phyloP scores from a whole-genome alignment of 202 grass and related monocot species.

The Dendrocalamus latiflorus region DNA sequence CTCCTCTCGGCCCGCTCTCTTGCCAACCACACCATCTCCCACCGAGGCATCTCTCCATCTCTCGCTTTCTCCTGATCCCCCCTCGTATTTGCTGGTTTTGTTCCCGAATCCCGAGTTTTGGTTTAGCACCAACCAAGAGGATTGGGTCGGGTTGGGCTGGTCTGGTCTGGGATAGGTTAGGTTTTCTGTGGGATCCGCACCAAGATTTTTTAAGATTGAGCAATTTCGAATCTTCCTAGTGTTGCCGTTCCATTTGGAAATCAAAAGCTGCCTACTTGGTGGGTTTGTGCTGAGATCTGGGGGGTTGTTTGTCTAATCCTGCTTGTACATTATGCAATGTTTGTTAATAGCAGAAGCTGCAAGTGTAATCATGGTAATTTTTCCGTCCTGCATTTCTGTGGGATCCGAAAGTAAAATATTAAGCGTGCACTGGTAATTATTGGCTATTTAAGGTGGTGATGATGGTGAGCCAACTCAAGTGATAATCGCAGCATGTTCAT shows the following conservation, averaged over 20 bases:
- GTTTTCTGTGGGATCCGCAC: too few species aligned
- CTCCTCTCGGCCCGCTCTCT: conserved; percentile 17
- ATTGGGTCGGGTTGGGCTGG: too few species aligned
- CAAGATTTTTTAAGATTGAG: too few species aligned
- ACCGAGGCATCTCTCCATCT: not conserved
- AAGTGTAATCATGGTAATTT: not conserved
- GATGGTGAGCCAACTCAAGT: not conserved
- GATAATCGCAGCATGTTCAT: not conserved
- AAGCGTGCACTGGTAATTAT: not conserved
- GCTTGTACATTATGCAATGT: not conserved
- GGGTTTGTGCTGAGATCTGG: too few species aligned
- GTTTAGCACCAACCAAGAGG: too few species aligned
- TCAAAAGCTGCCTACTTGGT: not conserved
- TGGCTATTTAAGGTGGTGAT: not conserved
- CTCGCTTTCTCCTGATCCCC: not conserved
- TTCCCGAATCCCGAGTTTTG: not conserved
- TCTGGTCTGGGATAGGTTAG: not conserved
- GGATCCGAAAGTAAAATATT: not conserved
- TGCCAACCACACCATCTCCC: not conserved
- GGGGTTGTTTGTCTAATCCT: not conserved
- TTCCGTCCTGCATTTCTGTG: not conserved
- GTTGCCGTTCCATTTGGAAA: not conserved
- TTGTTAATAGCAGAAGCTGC: not conserved
- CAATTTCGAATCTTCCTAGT: not conserved
- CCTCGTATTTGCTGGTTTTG: not conserved